These are phyloP conservation scores for Diaporthe destruens DNA, from an alignment of 2,329 filamentous ascomycete species.

Conservation along the genomic window DNA sequence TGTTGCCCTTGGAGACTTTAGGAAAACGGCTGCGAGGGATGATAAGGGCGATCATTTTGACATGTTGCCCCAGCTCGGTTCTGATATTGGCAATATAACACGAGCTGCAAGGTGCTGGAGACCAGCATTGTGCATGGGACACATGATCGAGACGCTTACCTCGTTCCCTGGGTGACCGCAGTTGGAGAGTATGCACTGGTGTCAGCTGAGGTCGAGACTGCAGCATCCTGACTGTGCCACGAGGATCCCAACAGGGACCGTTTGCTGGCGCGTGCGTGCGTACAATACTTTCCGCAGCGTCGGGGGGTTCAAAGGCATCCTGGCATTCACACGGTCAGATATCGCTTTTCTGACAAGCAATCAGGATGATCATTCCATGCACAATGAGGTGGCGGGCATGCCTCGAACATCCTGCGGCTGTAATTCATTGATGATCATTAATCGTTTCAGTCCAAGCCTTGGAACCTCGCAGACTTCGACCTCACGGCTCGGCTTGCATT, in stretches of 20 bases:
- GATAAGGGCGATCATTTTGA: constrained; percentile 17
- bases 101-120: constrained; percentile 31
- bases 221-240: constrained; percentile 10
- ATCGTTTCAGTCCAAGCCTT: constrained; percentile 2
- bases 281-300: background rate
- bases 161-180: background rate
- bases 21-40: constrained; percentile 6
- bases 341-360: constrained; percentile 35
- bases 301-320: constrained; percentile 16
- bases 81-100: constrained; percentile 21
- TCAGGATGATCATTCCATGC: constrained; percentile 31
- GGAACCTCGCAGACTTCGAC: background rate
- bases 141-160: constrained; percentile 31
- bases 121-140: constrained; percentile 28
- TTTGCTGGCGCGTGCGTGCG: constrained; percentile 29
- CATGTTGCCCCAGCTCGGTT: constrained; percentile 1
- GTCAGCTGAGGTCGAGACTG: constrained; percentile 20
- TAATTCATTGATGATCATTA: background rate
- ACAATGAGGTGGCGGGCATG: constrained; percentile 33
- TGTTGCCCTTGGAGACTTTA: background rate
- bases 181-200: constrained; percentile 8
- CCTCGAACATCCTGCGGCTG: constrained; percentile 17
- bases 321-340: constrained; percentile 34
- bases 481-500: background rate
- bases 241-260: constrained; percentile 10